Conservation (phyloP, 2,329 filamentous ascomycete genomes). For the Fusarium dimerum region DNA sequence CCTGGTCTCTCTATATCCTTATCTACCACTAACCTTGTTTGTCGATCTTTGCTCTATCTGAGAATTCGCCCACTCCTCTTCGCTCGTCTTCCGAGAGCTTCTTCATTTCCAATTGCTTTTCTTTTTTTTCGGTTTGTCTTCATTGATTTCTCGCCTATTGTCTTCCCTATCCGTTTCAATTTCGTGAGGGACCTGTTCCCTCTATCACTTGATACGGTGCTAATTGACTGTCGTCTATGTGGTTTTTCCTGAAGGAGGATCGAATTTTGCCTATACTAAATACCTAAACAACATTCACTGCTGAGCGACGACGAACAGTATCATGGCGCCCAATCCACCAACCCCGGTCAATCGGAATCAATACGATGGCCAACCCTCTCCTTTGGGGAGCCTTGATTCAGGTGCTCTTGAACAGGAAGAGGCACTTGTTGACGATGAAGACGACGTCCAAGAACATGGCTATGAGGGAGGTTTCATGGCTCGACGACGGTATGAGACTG, state of each 20-base stretch:
- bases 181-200: no score
- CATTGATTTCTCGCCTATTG: no score
- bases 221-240: no score
- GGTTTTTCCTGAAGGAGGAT: no score
- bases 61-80: neutral
- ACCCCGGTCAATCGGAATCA: slow-evolving; percentile 50
- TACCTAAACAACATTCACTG: no score
- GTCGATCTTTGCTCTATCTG: neutral
- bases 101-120: neutral
- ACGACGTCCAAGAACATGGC: slow-evolving; percentile 35
- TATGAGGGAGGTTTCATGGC: slow-evolving; percentile 24
- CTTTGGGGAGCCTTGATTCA: slow-evolving; percentile 44
- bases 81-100: no score
- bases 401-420: slow-evolving; percentile 47
- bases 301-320: slow-evolving; percentile 8
- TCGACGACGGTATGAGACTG: slow-evolving; percentile 32
- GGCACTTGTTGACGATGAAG: slow-evolving; percentile 45
- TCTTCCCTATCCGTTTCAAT: no score
- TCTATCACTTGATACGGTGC: no score
- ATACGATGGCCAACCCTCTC: slow-evolving; percentile 45
- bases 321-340: slow-evolving; percentile 32
- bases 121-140: slow-evolving; percentile 7
- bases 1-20: slow-evolving; percentile 5
- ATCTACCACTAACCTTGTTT: neutral
- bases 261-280: no score